Base-by-base conservation (phyloP, 306 rosid species). In the Begonia fuchsioides region DNA sequence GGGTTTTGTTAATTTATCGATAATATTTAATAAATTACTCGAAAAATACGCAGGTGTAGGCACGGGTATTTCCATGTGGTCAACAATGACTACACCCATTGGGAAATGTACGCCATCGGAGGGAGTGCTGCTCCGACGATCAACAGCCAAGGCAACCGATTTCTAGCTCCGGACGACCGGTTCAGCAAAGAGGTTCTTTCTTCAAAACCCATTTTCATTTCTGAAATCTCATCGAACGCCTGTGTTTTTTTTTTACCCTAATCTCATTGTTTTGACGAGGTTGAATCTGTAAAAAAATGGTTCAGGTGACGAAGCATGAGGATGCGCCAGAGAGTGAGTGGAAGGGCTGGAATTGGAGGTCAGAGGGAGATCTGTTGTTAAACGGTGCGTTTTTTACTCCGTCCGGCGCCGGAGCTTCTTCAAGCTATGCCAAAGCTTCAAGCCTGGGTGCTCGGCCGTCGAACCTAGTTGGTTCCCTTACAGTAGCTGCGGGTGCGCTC, bases 101-200 rank as follows among this genome's bases (percentile, higher is more conserved):
- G 98, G 98, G 95, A 90, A 78, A 90, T 90, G 98, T 90, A 90
- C 44, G 98, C 98, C 51, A 85, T 90, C 52, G 98, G 98, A 15
- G 98, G 98, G 10, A 90, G 98, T 69, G 98, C 92, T 3, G 19
- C 67, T 52, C 98, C 98, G 0, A 90, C 98, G 39, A 90, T 90
- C 74, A 90, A 90, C 50, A 85, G 98, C 53, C 92, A 90, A 59
- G 98, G 95, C n/a, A 90, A 90, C 45, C 70, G 98, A 65, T 90
- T 90, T 62, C 60, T 56, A 5, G 98, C 98, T 11, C 98, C 98
- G 1, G 53, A 90, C 45, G 49, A 52, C 59, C 67, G 82, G 64
- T 76, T 63, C 78, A 90, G 95, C 79, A 90, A 90, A 69, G 98
- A 90, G 92, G 96, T 82, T 13, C 7, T 26, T 26, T 26, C 8